A percentile compares a stretch with the other conserved stretches of the same genome.
These are phyloP conservation scores for Plasmodium berghei DNA, from an alignment of 169 alveolate species.

Conservation along the genomic window DNA sequence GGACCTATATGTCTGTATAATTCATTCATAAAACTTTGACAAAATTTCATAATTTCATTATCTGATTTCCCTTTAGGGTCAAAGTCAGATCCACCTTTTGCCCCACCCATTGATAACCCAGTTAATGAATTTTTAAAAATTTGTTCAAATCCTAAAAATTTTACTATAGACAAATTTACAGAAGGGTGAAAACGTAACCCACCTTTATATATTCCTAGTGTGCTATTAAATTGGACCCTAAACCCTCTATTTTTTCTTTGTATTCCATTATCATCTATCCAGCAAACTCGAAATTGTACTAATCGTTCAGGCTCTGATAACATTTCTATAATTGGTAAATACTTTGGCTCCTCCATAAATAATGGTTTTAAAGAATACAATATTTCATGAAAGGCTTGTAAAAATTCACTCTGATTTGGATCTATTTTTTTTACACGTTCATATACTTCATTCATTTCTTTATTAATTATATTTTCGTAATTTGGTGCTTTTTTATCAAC, in stretches of 20 bases:
- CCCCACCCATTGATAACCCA: constrained; percentile 89
- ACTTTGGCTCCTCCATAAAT: constrained; percentile 80
- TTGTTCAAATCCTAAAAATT: constrained; percentile 91
- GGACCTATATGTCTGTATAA: constrained; percentile 88
- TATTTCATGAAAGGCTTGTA: constrained; percentile 83
- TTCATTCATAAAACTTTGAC: constrained; percentile 88
- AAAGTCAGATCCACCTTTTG: constrained; percentile 91
- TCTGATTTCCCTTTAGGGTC: constrained; percentile 91
- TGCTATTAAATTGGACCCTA: constrained; percentile 88
- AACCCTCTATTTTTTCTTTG: constrained; percentile 87
- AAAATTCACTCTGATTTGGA: constrained; percentile 76
- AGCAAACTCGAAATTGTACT: constrained; percentile 83
- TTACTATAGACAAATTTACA: constrained; percentile 87
- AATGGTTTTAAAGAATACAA: constrained; percentile 79
- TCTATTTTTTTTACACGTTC: constrained; percentile 73
- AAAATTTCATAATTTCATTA: constrained; percentile 85
- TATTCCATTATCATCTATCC: constrained; percentile 87
- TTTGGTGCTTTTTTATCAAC: constrained; percentile 34
- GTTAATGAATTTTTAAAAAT: constrained; percentile 90
- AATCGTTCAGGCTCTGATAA: constrained; percentile 87
- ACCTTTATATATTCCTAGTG: constrained; percentile 90
- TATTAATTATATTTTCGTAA: constrained; percentile 40
- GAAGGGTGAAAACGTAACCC: constrained; percentile 91
- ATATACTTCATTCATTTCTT: constrained; percentile 66
- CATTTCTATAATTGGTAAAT: constrained; percentile 81